phyloP scores from a whole-genome alignment of 179 eudicot genomes.

The Silene coronaria region DNA sequence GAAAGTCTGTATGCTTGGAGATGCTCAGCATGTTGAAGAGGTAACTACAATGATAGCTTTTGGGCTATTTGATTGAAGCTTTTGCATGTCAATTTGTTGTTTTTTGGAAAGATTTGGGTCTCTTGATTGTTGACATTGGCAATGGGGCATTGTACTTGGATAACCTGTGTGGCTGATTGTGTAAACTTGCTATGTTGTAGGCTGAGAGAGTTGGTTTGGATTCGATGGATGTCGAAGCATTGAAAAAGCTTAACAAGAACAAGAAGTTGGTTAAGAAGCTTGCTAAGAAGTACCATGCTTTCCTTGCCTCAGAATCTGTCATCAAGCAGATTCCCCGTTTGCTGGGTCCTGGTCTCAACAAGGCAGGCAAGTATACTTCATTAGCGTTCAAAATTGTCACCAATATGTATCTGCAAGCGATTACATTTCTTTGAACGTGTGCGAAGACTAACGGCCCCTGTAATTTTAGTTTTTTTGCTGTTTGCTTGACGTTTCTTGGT shows the following conservation, averaged over 20 bases:
- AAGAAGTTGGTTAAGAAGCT: constrained; percentile 90
- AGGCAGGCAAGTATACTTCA: constrained; percentile 42
- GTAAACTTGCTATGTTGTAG: constrained; percentile 12
- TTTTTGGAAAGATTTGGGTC: not conserved
- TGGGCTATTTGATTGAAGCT: not conserved
- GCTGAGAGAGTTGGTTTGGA: constrained; percentile 38
- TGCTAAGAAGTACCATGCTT: constrained; percentile 74
- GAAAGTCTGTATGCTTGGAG: constrained; percentile 97
- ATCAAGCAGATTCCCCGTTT: constrained; percentile 55
- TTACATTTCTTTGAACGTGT: no score
- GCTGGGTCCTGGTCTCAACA: constrained; percentile 51
- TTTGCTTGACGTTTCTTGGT: no score
- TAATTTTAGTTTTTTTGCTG: no score
- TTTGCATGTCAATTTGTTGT: not conserved
- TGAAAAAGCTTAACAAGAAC: constrained; percentile 70
- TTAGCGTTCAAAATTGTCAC: not conserved
- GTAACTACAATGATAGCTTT: constrained; percentile 23
- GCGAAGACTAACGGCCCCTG: no score
- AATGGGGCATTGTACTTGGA: not conserved
- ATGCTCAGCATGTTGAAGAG: constrained; percentile 96
- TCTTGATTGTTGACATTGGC: not conserved
- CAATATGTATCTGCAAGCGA: no score
- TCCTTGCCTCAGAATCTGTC: constrained; percentile 71
- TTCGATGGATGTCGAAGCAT: constrained; percentile 41
- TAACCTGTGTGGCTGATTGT: not conserved